A percentile compares a stretch with the other conserved stretches of the same genome.
phyloP scores from a whole-genome alignment of 179 eudicot genomes.

The Silene noctiflora region DNA sequence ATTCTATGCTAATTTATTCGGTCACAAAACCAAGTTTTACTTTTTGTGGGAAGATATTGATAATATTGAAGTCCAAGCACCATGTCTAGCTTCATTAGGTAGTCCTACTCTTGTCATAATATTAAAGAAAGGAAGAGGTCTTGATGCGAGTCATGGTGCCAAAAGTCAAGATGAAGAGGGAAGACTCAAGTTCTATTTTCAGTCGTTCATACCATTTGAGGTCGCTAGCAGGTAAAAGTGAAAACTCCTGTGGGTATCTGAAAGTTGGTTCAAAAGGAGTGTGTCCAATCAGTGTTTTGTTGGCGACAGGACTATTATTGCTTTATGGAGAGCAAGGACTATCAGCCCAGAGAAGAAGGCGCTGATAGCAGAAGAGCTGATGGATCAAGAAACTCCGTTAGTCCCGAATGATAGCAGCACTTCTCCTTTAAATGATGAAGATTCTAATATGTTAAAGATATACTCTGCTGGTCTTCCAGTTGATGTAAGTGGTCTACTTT shows the following conservation, averaged over 20 bases:
- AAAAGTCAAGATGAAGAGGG: slow-evolving; percentile 77
- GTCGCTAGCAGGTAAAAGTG: slow-evolving; percentile 57
- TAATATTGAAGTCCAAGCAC: slow-evolving; percentile 66
- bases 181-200: slow-evolving; percentile 74
- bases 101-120: slow-evolving; percentile 71
- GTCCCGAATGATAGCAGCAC: slow-evolving; percentile 30
- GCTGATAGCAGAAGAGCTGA: slow-evolving; percentile 43
- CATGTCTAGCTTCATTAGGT: slow-evolving; percentile 65
- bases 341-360: slow-evolving; percentile 54
- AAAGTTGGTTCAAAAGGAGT: not conserved
- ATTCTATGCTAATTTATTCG: slow-evolving; percentile 76
- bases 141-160: slow-evolving; percentile 78
- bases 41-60: slow-evolving; percentile 90
- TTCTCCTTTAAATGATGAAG: slow-evolving; percentile 40
- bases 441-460: slow-evolving; percentile 48
- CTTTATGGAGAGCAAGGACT: slow-evolving; percentile 70
- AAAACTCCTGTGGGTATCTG: not conserved
- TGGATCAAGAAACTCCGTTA: slow-evolving; percentile 46
- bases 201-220: slow-evolving; percentile 67
- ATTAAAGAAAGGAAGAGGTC: slow-evolving; percentile 68
- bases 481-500: slow-evolving; percentile 48
- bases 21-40: slow-evolving; percentile 71
- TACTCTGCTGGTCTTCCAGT: slow-evolving; percentile 50
- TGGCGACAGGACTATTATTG: slow-evolving; percentile 58
- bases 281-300: not conserved